Conservation (phyloP, 2,329 filamentous ascomycete species). For the Whalleya microplaca region DNA sequence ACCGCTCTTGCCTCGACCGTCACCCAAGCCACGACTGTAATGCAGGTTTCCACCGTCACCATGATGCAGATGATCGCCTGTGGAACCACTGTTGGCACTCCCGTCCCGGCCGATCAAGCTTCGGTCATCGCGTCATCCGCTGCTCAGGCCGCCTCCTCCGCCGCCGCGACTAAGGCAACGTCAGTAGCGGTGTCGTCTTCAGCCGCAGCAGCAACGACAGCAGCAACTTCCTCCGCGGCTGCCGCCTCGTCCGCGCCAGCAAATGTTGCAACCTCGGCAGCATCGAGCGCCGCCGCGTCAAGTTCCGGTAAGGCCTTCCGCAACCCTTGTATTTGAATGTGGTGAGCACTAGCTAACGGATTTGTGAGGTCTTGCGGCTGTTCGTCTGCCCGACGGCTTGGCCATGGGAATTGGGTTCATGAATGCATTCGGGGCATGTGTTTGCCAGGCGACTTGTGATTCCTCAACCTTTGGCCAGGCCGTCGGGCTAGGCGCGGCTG, state of each 20-base stretch:
- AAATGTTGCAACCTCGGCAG: not conserved
- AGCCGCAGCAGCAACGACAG: no score
- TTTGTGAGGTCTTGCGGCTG: slow-evolving; percentile 9
- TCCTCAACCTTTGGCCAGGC: not conserved
- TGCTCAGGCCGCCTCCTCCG: slow-evolving; percentile 26
- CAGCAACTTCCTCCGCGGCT: not conserved
- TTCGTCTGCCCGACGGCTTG: slow-evolving; percentile 5
- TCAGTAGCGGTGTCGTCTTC: slow-evolving; percentile 5
- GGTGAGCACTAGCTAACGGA: not conserved
- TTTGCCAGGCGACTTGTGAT: slow-evolving; percentile 3
- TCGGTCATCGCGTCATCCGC: slow-evolving; percentile 33
- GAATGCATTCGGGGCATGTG: slow-evolving; percentile 2
- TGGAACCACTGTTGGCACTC: slow-evolving; percentile 25
- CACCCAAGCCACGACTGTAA: slow-evolving; percentile 24
- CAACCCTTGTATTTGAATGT: not conserved
- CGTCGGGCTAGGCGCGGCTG: slow-evolving; percentile 3
- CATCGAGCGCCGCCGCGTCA: not conserved
- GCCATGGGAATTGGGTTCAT: slow-evolving; percentile 2
- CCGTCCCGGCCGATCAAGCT: slow-evolving; percentile 28
- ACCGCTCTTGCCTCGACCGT: slow-evolving; percentile 37
- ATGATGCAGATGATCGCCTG: slow-evolving; percentile 37
- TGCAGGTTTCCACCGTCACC: slow-evolving; percentile 26
- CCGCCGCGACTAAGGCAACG: slow-evolving; percentile 10
- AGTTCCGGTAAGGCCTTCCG: not conserved
- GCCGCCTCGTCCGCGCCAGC: not conserved